These are phyloP conservation scores for Fraxinus americana DNA, from an alignment of 257 asterid species.

Conservation along the genomic window DNA sequence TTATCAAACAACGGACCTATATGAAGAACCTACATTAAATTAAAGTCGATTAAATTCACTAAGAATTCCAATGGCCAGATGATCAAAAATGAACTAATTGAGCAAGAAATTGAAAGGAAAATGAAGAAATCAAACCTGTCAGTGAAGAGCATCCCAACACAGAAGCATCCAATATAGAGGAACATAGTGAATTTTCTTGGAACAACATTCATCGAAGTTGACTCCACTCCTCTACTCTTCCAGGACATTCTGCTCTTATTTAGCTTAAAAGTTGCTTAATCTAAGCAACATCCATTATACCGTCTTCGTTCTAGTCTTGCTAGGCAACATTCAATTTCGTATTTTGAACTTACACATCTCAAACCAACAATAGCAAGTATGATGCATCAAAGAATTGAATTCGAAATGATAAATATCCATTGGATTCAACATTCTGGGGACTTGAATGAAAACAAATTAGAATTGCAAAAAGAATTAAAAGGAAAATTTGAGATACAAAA, in stretches of 20 bases:
- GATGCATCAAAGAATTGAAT: neutral
- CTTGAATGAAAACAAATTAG: neutral
- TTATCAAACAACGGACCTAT: neutral
- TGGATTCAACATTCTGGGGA: neutral
- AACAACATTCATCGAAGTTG: slow-evolving; percentile 48
- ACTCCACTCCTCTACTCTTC: slow-evolving; percentile 84
- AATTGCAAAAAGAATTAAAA: too few relatives aligned
- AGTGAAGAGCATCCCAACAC: slow-evolving; percentile 94
- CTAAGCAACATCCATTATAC: slow-evolving; percentile 38
- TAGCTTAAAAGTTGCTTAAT: slow-evolving; percentile 29
- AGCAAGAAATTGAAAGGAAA: slow-evolving; percentile 13
- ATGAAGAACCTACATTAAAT: neutral
- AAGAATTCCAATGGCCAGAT: neutral
- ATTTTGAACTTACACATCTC: neutral
- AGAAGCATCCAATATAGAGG: slow-evolving; percentile 85
- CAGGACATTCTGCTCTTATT: slow-evolving; percentile 58
- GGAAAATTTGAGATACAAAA: neutral
- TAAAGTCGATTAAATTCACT: neutral
- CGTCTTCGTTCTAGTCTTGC: neutral
- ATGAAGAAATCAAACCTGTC: slow-evolving; percentile 61
- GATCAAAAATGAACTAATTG: neutral
- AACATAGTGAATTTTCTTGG: slow-evolving; percentile 65
- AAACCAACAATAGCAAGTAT: neutral
- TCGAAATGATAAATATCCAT: neutral
- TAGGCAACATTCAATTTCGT: neutral